phyloP scores from a whole-genome alignment of 129 eudicot genomes.

The Centrapalus pauciflorus region DNA sequence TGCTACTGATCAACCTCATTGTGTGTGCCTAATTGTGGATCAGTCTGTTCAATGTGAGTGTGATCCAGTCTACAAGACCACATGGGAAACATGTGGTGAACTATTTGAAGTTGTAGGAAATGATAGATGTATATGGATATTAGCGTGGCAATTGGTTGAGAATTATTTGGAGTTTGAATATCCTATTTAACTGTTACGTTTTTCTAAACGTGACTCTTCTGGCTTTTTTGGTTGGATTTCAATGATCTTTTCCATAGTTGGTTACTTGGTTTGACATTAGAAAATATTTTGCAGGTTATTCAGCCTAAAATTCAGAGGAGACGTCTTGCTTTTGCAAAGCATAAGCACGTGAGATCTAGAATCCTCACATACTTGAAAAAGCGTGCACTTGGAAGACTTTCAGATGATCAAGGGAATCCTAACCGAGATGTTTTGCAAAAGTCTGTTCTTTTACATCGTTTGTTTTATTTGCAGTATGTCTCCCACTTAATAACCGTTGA shows the following conservation, averaged over 20 bases:
- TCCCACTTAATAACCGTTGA: background rate
- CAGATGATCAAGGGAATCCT: constrained; percentile 47
- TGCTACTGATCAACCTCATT: too few species aligned
- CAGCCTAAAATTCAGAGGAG: constrained; percentile 78
- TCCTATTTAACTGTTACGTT: background rate
- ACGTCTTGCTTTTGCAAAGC: constrained; percentile 65
- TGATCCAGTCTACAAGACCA: background rate
- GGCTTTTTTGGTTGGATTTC: background rate
- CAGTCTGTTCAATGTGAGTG: too few species aligned
- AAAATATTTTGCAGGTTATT: constrained; percentile 44
- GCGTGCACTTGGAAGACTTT: constrained; percentile 59
- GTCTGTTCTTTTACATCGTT: constrained; percentile 32
- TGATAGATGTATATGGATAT: background rate
- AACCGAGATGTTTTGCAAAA: constrained; percentile 42
- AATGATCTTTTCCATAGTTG: background rate
- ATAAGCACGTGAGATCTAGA: constrained; percentile 70
- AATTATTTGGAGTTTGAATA: background rate
- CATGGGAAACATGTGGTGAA: background rate
- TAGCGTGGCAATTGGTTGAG: background rate
- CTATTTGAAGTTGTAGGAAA: background rate
- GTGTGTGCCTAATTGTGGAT: too few species aligned
- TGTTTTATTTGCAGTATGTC: background rate
- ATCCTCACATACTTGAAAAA: constrained; percentile 43
- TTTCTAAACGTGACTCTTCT: background rate
- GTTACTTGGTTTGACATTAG: background rate